These are phyloP conservation scores for Blastocystis hominis DNA, from an alignment of 352 stramenopile species.

Conservation along the genomic window DNA sequence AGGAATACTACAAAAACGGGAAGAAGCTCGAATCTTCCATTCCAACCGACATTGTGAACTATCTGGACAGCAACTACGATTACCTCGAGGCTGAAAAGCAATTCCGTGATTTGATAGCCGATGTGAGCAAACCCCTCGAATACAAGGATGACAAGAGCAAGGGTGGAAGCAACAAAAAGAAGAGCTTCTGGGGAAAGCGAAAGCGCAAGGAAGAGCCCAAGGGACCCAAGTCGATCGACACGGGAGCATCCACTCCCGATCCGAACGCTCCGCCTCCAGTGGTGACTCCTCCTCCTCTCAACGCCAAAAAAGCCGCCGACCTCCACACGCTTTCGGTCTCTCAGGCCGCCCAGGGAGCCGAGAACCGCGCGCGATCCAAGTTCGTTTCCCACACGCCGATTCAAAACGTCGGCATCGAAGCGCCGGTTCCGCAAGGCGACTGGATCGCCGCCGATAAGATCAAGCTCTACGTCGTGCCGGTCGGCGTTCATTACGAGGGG, in stretches of 20 bases:
- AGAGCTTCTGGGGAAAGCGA: neutral
- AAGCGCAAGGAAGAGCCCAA: neutral
- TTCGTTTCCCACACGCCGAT: neutral
- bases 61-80: constrained; percentile 2
- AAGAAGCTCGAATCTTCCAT: neutral
- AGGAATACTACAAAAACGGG: constrained; percentile 9
- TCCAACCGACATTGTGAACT: neutral
- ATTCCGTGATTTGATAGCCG: constrained; percentile 10
- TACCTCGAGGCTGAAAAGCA: constrained; percentile 7
- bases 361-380: neutral
- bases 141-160: constrained; percentile 54
- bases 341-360: neutral
- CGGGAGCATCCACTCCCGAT: neutral
- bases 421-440: neutral
- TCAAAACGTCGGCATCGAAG: neutral
- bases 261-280: neutral
- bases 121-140: constrained; percentile 36
- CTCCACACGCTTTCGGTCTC: neutral
- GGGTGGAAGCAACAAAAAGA: constrained; percentile 19
- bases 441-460: neutral
- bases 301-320: neutral
- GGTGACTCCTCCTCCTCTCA: neutral
- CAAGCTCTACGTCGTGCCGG: constrained; percentile 37
- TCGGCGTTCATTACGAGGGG: neutral
- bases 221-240: neutral